Conservation (phyloP, 2,329 filamentous ascomycete genomes). For the Alternaria ventricosa region DNA sequence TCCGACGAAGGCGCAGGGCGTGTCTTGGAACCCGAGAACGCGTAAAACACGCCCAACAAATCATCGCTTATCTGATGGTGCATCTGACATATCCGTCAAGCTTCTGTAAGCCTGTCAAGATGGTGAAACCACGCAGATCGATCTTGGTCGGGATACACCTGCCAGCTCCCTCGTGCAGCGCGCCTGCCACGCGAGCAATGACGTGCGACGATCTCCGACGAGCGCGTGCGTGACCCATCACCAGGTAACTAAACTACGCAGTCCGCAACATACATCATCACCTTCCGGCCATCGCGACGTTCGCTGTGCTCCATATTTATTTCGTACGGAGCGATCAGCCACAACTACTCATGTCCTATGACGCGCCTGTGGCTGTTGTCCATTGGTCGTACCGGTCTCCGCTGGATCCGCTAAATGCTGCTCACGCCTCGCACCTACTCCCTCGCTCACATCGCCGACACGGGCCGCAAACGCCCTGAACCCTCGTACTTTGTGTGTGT, state of each 20-base stretch:
- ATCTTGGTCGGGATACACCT: neutral
- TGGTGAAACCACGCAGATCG: neutral
- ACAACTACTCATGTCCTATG: constrained; percentile 18
- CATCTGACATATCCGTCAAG: neutral
- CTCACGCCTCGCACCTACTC: constrained; percentile 50
- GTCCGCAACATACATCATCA: neutral
- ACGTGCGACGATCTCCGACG: constrained; percentile 11
- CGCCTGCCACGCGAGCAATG: constrained; percentile 17
- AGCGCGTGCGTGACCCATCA: constrained; percentile 16
- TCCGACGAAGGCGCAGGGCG: neutral
- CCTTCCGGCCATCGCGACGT: constrained; percentile 4
- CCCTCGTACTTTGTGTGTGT: constrained; percentile 45
- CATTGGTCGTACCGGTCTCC: constrained; percentile 27
- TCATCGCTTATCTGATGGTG: neutral
- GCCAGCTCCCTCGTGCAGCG: constrained; percentile 7
- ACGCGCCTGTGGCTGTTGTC: constrained; percentile 19
- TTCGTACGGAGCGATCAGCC: constrained; percentile 5
- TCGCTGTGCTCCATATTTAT: constrained; percentile 1
- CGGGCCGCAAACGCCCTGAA: constrained; percentile 32
- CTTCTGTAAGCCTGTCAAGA: neutral
- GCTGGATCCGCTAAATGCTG: constrained; percentile 47
- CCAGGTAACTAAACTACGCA: neutral
- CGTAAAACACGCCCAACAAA: neutral
- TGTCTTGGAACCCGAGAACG: neutral
- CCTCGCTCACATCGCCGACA: constrained; percentile 48